These are phyloP conservation scores for Mollisiaceae sp. DNA, from an alignment of 2,329 filamentous ascomycete genomes.

Conservation along the genomic window DNA sequence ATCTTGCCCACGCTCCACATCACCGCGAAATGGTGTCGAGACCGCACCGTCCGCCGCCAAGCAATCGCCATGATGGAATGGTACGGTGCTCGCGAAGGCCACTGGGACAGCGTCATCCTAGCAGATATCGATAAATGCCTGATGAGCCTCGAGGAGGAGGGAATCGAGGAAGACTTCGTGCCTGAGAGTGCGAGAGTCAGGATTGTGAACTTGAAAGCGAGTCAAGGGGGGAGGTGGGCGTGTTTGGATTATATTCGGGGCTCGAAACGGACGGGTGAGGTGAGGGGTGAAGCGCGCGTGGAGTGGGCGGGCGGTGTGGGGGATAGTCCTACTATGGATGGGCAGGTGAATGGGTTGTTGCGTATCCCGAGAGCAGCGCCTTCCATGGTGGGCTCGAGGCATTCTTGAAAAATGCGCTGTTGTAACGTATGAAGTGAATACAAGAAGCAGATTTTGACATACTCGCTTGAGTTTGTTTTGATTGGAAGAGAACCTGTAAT, in stretches of 20 bases:
- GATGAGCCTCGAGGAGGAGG: slow-evolving; percentile 12
- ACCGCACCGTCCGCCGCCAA: slow-evolving; percentile 5
- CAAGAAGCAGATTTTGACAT: neutral
- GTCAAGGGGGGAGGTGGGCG: neutral
- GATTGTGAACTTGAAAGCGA: neutral
- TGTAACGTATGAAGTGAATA: neutral
- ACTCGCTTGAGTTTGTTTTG: neutral
- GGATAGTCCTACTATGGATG: neutral
- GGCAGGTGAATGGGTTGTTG: slow-evolving; percentile 1
- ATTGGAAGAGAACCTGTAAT: too few species aligned
- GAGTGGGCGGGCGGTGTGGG: neutral
- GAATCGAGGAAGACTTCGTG: slow-evolving; percentile 11
- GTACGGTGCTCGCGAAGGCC: slow-evolving; percentile 10
- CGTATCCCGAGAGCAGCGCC: neutral
- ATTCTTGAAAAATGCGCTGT: neutral
- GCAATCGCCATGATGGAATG: slow-evolving; percentile 5
- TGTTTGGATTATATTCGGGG: slow-evolving; percentile 8
- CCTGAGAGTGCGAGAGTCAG: slow-evolving; percentile 8
- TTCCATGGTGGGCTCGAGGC: neutral
- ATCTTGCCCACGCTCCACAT: slow-evolving; percentile 1
- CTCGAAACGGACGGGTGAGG: slow-evolving; percentile 1
- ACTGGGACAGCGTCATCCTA: slow-evolving; percentile 7
- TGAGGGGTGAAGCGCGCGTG: neutral
- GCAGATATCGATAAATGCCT: slow-evolving; percentile 5
- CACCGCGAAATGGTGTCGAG: slow-evolving; percentile 13